Base-by-base conservation (phyloP, 140 eudicot genomes). In the Stevia rebaudiana region DNA sequence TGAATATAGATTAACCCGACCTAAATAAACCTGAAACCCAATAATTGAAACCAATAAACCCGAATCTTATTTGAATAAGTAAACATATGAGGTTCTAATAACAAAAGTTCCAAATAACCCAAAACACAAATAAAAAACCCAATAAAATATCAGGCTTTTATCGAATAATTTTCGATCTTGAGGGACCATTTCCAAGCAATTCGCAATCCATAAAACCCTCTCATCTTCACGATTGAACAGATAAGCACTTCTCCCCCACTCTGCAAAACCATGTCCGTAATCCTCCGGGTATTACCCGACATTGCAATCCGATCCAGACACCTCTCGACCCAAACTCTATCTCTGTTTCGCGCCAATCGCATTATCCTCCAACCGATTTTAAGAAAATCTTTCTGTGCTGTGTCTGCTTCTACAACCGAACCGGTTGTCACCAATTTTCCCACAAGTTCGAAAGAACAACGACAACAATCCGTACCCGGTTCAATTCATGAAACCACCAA, bases 201-300 rank as follows among this genome's bases (percentile, higher is more conserved):
- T 22, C 8, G 0, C 68, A 66, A 67, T 9, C 62, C 36, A 67
- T 67, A 74, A 57, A 74, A 67, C 65, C 69, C 65, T 58, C 69
- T 51, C 67, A 28, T 74, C 75, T 59, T 74, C 74, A 21, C 23
- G 0, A 0, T 5, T 4, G n/a, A 30, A n/a, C 15, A 61, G 68
- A 70, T 58, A 70, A 48, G 54, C 31, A n/a, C 52, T 18, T 65
- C 74, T 59, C 41, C 7, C 8, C 10, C 30, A 24, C 35, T 16
- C 58, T 21, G 36, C 60, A 59, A 21, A 61, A 50, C 42, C 84
- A 85, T 85, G 94, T 74, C 89, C 56, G 30, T 60, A 48, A 52
- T 84, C 55, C 76, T 87, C 70, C 88, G 95, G 68, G 83, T 82
- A 49, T 65, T 87, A 47, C 95, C 95, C 67, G 57, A 74, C 67